Conservation (phyloP, 2,329 filamentous ascomycete genomes). For the Curvularia eragrostidis region DNA sequence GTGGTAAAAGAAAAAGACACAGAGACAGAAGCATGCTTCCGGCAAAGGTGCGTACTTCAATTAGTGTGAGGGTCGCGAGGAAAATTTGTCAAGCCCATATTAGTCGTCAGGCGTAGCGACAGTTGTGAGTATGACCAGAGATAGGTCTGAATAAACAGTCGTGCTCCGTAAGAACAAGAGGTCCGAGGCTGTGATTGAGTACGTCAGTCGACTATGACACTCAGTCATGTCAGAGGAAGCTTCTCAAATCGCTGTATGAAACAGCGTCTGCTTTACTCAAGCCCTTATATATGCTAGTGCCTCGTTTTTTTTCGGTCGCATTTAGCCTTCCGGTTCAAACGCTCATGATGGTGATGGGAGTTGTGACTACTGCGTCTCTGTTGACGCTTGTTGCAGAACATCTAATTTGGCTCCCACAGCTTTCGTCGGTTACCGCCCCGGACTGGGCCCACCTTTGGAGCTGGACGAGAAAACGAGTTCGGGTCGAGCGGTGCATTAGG, state of each 20-base stretch:
- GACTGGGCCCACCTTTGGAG: conserved; percentile 34
- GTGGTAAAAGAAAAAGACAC: conserved; percentile 1
- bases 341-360: conserved; percentile 5
- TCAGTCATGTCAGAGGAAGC: conserved; percentile 4
- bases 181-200: background rate
- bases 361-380: conserved; percentile 12
- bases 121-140: conserved; percentile 4
- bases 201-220: background rate
- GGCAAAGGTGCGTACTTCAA: background rate
- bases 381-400: conserved; percentile 14
- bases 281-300: background rate
- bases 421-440: conserved; percentile 47
- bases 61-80: background rate
- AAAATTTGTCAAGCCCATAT: background rate
- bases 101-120: conserved; percentile 12
- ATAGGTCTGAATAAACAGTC: conserved; percentile 5
- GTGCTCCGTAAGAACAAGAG: conserved; percentile 7
- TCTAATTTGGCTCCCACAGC: conserved; percentile 52
- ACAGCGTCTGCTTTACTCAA: conserved; percentile 8
- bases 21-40: conserved; percentile 1
- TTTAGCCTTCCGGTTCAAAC: conserved; percentile 8
- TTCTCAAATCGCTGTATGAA: conserved; percentile 3
- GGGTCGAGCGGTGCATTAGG: conserved; percentile 50
- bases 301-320: conserved; percentile 5
- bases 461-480: conserved; percentile 49